Conservation (phyloP, 768 basidiomycete genomes). For the Leccinum subgranulosum region DNA sequence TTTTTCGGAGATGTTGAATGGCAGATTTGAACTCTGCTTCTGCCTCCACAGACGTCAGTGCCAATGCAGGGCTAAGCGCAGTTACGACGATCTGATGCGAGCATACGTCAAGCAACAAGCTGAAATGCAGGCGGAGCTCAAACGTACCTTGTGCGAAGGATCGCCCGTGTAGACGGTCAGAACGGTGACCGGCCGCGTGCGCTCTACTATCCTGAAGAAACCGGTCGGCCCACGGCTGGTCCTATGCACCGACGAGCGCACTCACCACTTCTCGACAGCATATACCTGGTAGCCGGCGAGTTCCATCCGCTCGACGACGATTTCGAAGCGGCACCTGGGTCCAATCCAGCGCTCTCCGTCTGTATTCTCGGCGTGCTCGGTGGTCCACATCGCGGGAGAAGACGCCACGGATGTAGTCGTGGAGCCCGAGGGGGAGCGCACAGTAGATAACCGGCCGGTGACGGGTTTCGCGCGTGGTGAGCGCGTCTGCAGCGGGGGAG, state of each 20-base stretch:
- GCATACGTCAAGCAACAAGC: constrained; percentile 11
- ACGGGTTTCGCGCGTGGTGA: constrained; percentile 25
- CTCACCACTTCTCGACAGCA: constrained; percentile 81
- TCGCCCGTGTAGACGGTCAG: constrained; percentile 79
- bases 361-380: constrained; percentile 10
- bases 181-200: constrained; percentile 54
- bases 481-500: constrained; percentile 12
- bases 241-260: constrained; percentile 3
- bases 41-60: constrained; percentile 42
- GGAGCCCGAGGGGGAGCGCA: constrained; percentile 34
- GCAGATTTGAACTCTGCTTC: constrained; percentile 58
- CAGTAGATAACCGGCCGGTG: constrained; percentile 25
- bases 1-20: constrained; percentile 55
- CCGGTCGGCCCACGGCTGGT: neutral
- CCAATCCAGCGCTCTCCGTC: constrained; percentile 45
- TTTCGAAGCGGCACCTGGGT: constrained; percentile 44
- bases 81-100: constrained; percentile 54
- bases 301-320: constrained; percentile 46
- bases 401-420: constrained; percentile 16
- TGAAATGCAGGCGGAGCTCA: neutral
- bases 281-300: constrained; percentile 71
- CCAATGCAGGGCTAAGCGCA: constrained; percentile 45
- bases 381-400: constrained; percentile 2
- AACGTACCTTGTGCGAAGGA: constrained; percentile 56
- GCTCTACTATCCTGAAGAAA: constrained; percentile 58